Base-by-base conservation (phyloP, 2,329 filamentous ascomycete genomes). In the Xylariaceae sp. region DNA sequence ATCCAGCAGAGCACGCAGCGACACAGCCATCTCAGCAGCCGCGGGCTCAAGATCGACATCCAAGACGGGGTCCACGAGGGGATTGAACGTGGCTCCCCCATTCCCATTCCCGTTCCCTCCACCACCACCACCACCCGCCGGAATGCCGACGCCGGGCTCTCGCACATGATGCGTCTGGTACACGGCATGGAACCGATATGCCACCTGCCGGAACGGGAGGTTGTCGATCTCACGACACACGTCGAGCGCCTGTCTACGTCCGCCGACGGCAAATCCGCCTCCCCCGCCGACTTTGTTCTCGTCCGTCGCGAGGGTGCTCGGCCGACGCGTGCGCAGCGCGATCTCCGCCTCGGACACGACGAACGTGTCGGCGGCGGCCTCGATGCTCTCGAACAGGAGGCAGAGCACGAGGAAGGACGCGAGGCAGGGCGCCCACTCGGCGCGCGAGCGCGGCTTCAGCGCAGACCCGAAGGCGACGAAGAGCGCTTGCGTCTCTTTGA, bases 121-220 rank as follows among this genome's bases (percentile, higher is more conserved):
- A 14, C 46, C 17, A 7, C 47, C 17, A 4, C 14, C 16, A 26
- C 33, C 26, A 19, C 12, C 12, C 12, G 34, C n/a, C 4, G 21
- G 16, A n/a, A 4, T n/a, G 9, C 51, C 58, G 19, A 61, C 41
- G 26, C 77, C 76, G 3, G 75, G 74, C 60, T 84, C 80, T 62
- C 75, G 75, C 52, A 74, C 77, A 67, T 84, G 37, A 6, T 61
- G 81, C 17, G 83, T 85, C 73, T 84, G 82, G 65, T 84, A 86
- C 53, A 84, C 76, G 65, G 84, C 78, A 69, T 86, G 83, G 67
- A 86, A 86, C 70, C 84, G 82, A 61, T 82, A 83, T 3, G 80
- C 81, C 65, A 86, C 84, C 70, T 86, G 82, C 70, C 79, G 82
- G 66, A 86, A 86, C 0, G 83, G 83, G 74, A 85, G 74, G 62